Percentiles rank a stretch among this genome's conserved stretches.
Conservation (phyloP, 2,329 filamentous ascomycete species). For the Xylaria sp. region DNA sequence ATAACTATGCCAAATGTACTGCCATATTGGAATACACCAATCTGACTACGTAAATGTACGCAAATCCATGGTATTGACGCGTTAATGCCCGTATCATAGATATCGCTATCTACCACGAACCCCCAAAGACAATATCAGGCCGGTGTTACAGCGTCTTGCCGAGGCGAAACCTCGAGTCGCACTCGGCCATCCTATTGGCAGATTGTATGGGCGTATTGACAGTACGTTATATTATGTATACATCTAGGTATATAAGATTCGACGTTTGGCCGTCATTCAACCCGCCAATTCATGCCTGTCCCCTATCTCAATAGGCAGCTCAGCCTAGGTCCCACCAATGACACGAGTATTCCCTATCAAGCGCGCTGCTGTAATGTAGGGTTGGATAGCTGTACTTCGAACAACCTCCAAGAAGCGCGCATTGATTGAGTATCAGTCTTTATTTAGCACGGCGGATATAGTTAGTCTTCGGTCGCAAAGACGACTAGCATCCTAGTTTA, state of each 20-base stretch:
- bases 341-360: neutral
- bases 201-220: neutral
- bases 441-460: neutral
- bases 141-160: neutral
- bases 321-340: conserved; percentile 1
- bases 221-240: neutral
- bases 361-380: neutral
- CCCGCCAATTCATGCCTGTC: neutral
- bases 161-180: conserved; percentile 5
- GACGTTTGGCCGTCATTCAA: neutral
- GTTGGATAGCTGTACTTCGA: neutral
- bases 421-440: neutral
- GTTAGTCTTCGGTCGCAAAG: neutral
- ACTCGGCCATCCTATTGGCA: neutral
- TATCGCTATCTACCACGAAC: neutral
- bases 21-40: too few species aligned
- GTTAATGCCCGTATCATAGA: neutral
- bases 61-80: neutral
- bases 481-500: neutral
- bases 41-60: too few species aligned
- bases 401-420: neutral
- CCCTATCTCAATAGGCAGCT: neutral
- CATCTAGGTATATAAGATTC: neutral
- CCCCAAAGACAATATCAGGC: neutral
- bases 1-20: neutral